Evolutionary conservation across 2,329 filamentous ascomycete genomes (phyloP).

Genomic region (Colletotrichum chlorophyti): DNA sequence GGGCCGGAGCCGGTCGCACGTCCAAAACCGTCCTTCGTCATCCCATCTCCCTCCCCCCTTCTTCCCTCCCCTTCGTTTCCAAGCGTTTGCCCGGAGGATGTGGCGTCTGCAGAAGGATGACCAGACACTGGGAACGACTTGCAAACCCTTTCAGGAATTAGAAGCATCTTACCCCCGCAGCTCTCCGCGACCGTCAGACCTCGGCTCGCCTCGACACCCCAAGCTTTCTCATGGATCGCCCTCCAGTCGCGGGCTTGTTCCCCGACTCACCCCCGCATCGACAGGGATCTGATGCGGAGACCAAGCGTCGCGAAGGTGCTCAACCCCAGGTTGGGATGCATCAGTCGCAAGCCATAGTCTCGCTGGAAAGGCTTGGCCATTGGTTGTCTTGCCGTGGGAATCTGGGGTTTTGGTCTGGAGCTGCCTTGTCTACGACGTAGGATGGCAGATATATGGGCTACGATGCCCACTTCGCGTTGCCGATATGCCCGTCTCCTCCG

Average conservation of each 20-base stretch:
- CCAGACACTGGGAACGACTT: conserved; percentile 11
- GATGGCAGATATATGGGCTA: conserved; percentile 9
- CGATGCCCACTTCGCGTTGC: not conserved
- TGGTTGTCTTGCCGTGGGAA: conserved; percentile 5
- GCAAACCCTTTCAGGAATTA: conserved; percentile 16
- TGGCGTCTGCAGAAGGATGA: not conserved
- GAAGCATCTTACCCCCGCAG: not conserved
- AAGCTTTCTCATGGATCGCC: conserved; percentile 1
- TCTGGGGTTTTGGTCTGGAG: conserved; percentile 11
- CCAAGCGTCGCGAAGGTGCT: conserved; percentile 13
- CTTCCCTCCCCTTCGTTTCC: not conserved
- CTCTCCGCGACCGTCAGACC: not conserved
- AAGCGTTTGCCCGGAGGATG: not conserved
- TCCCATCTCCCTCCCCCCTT: not conserved
- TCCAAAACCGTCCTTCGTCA: too few species aligned
- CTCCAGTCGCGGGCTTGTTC: conserved; percentile 4
- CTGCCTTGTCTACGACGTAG: not conserved
- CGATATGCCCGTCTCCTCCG: not conserved
- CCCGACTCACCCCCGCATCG: conserved; percentile 14
- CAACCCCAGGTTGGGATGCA: conserved; percentile 13
- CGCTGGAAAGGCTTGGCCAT: conserved; percentile 6
- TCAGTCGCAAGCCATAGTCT: conserved; percentile 1
- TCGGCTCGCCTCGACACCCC: not conserved
- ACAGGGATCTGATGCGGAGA: conserved; percentile 24
- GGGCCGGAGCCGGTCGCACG: not conserved